Base-by-base conservation (phyloP, 2,329 filamentous ascomycete species). In the Ophiocordyceps camponoti-saundersi region DNA sequence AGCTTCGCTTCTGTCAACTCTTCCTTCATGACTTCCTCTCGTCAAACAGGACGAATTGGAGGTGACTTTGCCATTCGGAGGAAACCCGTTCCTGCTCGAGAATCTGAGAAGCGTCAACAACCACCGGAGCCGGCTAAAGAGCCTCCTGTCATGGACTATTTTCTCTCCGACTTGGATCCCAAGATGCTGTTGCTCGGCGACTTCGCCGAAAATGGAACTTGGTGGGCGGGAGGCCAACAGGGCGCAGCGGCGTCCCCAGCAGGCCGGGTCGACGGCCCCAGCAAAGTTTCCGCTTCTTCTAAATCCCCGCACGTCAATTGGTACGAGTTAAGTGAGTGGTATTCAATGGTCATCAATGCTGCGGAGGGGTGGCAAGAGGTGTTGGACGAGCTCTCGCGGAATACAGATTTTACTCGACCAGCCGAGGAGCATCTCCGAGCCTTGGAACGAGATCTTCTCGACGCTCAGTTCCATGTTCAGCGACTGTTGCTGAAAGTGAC, bases 181-280 rank as follows among this genome's bases (percentile, higher is more conserved):
- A 92, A 88, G 57, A 73, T 83, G 6, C 65, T 90, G 20, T 67
- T 88, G 7, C 61, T 89, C 2, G 85, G 84, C 2, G 77, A 89
- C 55, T 71, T 89, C 53, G 82, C 80, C 1, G 85, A 92, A 58
- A 92, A 92, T 57, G 85, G 83, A 2, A 76, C 75, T 8, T 90
- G 84, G 85, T 90, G 85, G 84, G 80, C 81, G 44, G 83, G 81
- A 2, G 72, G 72, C 44, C 68, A 73, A 55, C 60, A 69, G 34
- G 61, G 66, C 20, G 43, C 48, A 23, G 12, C 20, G 29, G 22
- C 40, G 13, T 10, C 39, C 22, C 15, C 46, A 22, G 10, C 48
- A 22, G 20, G 21, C 20, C 43, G 43, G 13, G 6, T 21, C 6
- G 48, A 49, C 2, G 22, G 22, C n/a, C 6, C 44, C 10, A 30